Percentiles rank a stretch among this genome's conserved stretches.
Evolutionary conservation across 805 yeast species (phyloP).

Genomic region (Maudiozyma saulgeensis): DNA sequence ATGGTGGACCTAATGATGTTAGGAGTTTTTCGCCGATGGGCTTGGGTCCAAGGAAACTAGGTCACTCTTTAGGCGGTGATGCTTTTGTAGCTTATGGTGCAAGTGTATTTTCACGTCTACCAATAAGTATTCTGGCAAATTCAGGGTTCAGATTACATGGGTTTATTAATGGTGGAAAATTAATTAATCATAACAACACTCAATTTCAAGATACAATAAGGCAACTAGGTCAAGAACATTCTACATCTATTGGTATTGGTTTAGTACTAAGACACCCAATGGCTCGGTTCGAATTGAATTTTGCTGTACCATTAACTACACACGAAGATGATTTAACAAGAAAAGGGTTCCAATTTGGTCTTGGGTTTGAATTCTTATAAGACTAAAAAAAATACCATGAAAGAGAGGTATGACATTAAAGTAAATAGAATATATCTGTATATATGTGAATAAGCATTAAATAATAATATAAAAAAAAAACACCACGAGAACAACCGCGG

Average conservation of each 20-base stretch:
- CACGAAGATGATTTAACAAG: constrained; percentile 41
- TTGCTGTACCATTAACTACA: constrained; percentile 50
- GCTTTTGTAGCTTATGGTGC: constrained; percentile 46
- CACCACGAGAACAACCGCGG: not conserved
- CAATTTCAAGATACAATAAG: constrained; percentile 14
- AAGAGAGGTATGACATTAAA: not conserved
- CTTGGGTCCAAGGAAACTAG: constrained; percentile 49
- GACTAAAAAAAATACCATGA: not conserved
- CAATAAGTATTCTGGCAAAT: constrained; percentile 34
- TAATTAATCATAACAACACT: constrained; percentile 30
- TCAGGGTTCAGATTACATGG: constrained; percentile 54
- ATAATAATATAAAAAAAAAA: not conserved
- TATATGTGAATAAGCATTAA: not conserved
- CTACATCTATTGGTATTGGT: constrained; percentile 51
- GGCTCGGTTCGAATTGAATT: constrained; percentile 59
- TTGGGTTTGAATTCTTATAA: constrained; percentile 50
- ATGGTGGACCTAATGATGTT: constrained; percentile 71
- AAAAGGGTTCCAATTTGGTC: constrained; percentile 61
- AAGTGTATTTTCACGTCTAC: constrained; percentile 52
- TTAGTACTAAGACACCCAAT: constrained; percentile 51
- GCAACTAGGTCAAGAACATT: constrained; percentile 33
- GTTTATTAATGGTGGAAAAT: constrained; percentile 58
- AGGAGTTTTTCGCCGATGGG: constrained; percentile 62
- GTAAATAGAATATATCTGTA: not conserved
- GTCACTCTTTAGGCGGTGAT: constrained; percentile 61